Base-by-base conservation (phyloP, 805 yeast genomes). In the Suhomyces xylopsoci region DNA sequence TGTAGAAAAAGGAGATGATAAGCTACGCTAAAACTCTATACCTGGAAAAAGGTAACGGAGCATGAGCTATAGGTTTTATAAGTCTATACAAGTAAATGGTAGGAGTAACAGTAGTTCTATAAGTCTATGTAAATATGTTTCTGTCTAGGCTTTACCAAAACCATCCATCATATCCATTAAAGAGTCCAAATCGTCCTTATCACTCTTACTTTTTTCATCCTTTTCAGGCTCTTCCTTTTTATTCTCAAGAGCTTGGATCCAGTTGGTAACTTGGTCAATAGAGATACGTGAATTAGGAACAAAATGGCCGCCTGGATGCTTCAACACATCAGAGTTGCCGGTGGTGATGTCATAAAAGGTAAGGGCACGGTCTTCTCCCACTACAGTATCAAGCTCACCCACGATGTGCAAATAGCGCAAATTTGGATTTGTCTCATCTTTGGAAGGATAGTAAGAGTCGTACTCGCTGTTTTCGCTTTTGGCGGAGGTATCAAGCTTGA, bases 261-360 rank as follows among this genome's bases (percentile, higher is more conserved):
- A 76, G 53, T 70, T 72, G 15, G 68, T 61, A 6, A 74, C 78
- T 55, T 73, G 73, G 50, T 71, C 75, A 1, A 74, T 66, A 55
- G 69, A 61, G 14, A 66, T 47, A 67, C 88, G 88, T 48, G 91
- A 86, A 69, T 90, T 90, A 26, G 98, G 99, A 46, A 93, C 97
- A 72, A 88, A 91, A 65, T 93, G 99, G 1, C 98, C 97, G 55
- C 99, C 98, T 8, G 97, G 97, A 63, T 93, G 99, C 57, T 81
- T 86, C 54, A 87, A 75, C 5, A 88, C 72, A 49, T 81, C 80
- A 49, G 86, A 81, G 38, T 79, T 69, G 15, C 80, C 78, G 53
- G 65, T 64, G 48, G 65, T 55, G 22, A 54, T 50, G 17, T 74
- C 64, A 52, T 79, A 82, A 42, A 94, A 73, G 22, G 77, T 76